Percentiles rank a stretch among this genome's conserved stretches.
phyloP scores from a whole-genome alignment of 805 yeast genomes.

The Tetrapisispora namnaoensis region DNA sequence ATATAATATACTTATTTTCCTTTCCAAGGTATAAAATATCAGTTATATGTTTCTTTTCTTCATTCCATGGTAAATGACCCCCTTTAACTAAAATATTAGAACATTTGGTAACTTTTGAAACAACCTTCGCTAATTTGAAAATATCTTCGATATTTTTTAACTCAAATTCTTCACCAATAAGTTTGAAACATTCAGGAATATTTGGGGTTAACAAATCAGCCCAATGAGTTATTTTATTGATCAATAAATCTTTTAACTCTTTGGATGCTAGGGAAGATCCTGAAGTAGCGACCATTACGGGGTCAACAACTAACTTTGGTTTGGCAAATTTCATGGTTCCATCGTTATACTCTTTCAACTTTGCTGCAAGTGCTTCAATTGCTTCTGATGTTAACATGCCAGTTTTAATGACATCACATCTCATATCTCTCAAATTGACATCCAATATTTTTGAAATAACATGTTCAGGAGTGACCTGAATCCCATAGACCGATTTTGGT shows the following conservation, averaged over 20 bases:
- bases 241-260: constrained; percentile 32
- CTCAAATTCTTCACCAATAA: constrained; percentile 22
- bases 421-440: constrained; percentile 50
- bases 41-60: constrained; percentile 30
- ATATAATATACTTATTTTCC: constrained; percentile 32
- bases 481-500: constrained; percentile 33
- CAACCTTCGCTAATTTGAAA: constrained; percentile 30
- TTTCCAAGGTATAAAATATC: constrained; percentile 46
- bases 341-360: constrained; percentile 25
- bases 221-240: constrained; percentile 37
- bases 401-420: constrained; percentile 60
- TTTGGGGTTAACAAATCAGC: constrained; percentile 71
- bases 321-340: constrained; percentile 6
- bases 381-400: constrained; percentile 63
- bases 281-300: constrained; percentile 76
- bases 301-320: constrained; percentile 55
- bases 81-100: constrained; percentile 63
- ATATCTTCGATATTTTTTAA: constrained; percentile 34
- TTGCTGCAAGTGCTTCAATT: constrained; percentile 35
- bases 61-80: constrained; percentile 54
- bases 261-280: constrained; percentile 50
- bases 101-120: constrained; percentile 35
- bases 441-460: constrained; percentile 42
- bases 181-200: constrained; percentile 48
- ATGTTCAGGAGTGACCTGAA: constrained; percentile 35